Percentiles rank a stretch among this genome's conserved stretches.
Conservation (phyloP, 2,329 filamentous ascomycete species). For the Kalmusia sp. region DNA sequence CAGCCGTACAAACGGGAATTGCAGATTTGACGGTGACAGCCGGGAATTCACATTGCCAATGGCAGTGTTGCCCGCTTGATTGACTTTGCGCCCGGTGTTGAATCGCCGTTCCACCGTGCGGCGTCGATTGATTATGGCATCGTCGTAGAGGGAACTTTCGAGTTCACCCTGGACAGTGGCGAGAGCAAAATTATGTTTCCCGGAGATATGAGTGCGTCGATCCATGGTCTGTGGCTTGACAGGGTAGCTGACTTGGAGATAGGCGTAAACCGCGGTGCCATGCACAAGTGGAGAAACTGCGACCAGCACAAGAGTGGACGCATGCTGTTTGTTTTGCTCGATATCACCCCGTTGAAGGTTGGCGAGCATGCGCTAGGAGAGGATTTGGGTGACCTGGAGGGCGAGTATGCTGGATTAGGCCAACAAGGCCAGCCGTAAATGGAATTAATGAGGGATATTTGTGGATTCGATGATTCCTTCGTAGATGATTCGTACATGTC, state of each 20-base stretch:
- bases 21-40: background rate
- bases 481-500: too few relatives aligned
- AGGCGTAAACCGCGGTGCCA: slow-evolving; percentile 1
- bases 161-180: slow-evolving; percentile 26
- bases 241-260: background rate
- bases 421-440: background rate
- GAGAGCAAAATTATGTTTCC: slow-evolving; percentile 21
- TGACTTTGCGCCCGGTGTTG: slow-evolving; percentile 23
- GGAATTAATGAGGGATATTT: background rate
- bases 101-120: slow-evolving; percentile 30
- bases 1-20: too few relatives aligned
- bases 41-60: background rate
- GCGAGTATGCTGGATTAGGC: background rate
- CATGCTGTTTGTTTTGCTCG: background rate
- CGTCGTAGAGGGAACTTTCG: slow-evolving; percentile 31
- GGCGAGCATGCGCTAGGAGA: background rate
- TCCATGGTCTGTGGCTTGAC: too few relatives aligned
- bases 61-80: slow-evolving; percentile 48
- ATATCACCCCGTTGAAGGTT: background rate
- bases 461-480: too few relatives aligned
- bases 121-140: slow-evolving; percentile 31
- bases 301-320: background rate
- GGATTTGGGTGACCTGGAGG: background rate
- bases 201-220: slow-evolving; percentile 21
- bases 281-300: background rate